Evolutionary conservation across 2,329 filamentous ascomycete species (phyloP).

Genomic region (Aureobasidium sp.): DNA sequence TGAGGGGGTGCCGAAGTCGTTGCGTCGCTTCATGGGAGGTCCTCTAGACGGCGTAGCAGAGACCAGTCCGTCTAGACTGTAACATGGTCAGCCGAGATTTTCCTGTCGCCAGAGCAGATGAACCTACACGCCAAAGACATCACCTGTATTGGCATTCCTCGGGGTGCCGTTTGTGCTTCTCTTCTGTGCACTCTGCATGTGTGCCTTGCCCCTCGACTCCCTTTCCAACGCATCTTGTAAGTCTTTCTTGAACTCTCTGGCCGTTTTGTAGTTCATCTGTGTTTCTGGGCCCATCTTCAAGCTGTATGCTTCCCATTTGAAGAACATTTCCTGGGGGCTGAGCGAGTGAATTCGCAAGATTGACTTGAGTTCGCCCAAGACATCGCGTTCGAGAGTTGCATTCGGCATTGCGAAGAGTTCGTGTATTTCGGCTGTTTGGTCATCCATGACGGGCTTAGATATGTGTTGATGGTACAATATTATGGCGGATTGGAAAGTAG

Average conservation of each 20-base stretch:
- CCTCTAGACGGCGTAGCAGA: conserved; percentile 37
- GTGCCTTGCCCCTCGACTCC: conserved; percentile 60
- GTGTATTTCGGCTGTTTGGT: conserved; percentile 43
- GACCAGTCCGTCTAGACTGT: conserved; percentile 42
- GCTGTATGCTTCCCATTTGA: conserved; percentile 98
- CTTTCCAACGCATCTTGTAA: conserved; percentile 79
- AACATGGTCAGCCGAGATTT: background rate
- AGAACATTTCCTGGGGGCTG: conserved; percentile 79
- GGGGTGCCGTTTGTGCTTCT: conserved; percentile 52
- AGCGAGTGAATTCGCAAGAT: conserved; percentile 80
- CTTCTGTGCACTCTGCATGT: conserved; percentile 52
- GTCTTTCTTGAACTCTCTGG: conserved; percentile 75
- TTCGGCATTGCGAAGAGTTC: conserved; percentile 50
- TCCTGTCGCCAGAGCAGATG: background rate
- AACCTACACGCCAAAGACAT: conserved; percentile 76
- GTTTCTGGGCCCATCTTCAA: conserved; percentile 87
- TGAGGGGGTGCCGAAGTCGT: conserved; percentile 43
- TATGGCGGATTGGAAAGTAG: background rate
- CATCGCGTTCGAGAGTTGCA: conserved; percentile 61
- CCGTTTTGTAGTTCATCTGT: conserved; percentile 60
- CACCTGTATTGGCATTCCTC: conserved; percentile 38
- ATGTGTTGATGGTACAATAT: background rate
- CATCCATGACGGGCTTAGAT: conserved; percentile 38
- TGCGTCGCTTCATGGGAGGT: conserved; percentile 47
- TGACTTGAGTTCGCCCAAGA: conserved; percentile 73